phyloP scores from a whole-genome alignment of 2,329 filamentous ascomycete species.

The Claviceps digitariae region DNA sequence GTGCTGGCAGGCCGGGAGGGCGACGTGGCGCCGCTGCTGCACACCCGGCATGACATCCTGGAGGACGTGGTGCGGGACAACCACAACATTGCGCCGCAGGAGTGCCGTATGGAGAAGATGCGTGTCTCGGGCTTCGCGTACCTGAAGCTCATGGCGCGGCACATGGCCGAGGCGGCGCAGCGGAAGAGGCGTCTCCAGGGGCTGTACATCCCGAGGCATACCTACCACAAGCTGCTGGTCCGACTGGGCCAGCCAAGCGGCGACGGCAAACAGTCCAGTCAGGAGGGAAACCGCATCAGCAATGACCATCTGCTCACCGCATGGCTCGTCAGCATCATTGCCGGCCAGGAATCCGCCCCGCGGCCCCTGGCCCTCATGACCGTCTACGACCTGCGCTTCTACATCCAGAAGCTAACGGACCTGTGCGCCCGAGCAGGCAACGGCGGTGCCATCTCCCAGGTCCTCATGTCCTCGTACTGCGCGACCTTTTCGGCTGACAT shows the following conservation, averaged over 20 bases:
- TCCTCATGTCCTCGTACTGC: slow-evolving; percentile 9
- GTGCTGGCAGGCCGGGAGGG: slow-evolving; percentile 28
- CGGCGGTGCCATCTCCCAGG: slow-evolving; percentile 16
- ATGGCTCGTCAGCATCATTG: slow-evolving; percentile 21
- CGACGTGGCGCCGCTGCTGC: slow-evolving; percentile 24
- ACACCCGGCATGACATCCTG: slow-evolving; percentile 23
- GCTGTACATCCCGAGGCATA: neutral
- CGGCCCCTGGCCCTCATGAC: slow-evolving; percentile 13
- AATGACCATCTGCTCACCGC: slow-evolving; percentile 32
- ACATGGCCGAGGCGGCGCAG: slow-evolving; percentile 1
- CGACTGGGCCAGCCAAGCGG: slow-evolving; percentile 14
- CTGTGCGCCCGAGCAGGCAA: neutral
- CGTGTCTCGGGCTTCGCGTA: slow-evolving; percentile 23
- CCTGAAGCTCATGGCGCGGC: slow-evolving; percentile 12
- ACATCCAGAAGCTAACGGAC: slow-evolving; percentile 10
- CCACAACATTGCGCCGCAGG: neutral
- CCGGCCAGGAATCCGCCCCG: slow-evolving; percentile 8
- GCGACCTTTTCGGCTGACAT: slow-evolving; percentile 8
- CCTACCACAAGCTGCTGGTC: slow-evolving; percentile 11
- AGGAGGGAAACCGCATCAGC: slow-evolving; percentile 22
- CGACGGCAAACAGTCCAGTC: slow-evolving; percentile 10
- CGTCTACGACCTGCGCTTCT: slow-evolving; percentile 15
- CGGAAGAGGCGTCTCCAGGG: slow-evolving; percentile 1
- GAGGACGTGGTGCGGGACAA: neutral
- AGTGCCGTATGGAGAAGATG: slow-evolving; percentile 4